Evolutionary conservation across 495 filamentous ascomycete genomes (phyloP), one percentile per base, ranked within the genome.

Genomic region (Tuber melanosporum): DNA sequence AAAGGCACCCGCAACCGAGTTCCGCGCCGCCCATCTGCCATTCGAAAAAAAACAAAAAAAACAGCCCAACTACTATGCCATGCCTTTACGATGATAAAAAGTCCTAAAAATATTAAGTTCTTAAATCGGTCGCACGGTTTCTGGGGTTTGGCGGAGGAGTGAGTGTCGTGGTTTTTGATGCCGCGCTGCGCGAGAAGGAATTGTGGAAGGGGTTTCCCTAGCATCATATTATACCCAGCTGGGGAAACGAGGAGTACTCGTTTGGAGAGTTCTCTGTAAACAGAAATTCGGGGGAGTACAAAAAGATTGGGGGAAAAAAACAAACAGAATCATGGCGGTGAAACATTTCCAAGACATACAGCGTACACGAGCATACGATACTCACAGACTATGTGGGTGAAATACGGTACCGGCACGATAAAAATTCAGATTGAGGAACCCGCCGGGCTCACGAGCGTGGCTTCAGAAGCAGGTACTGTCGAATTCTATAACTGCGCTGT

Each of bases 1-100:
- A 76, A 42, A n/a, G 57, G 46, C 78, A 80, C 78, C 78, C 66
- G 42, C 73, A 80, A 80, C 78, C 74, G 79, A 74, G 76, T 76
- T 69, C 73, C 72, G 70, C 70, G 73, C 77, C 44, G 74, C 70
- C 73, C 0, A 32, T 32, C 32, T 32, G 32, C 32, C 70, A 44
- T 70, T 75, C 78, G 32, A 32, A 32, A 32, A 32, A 32, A 32
- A 32, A 32, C 0, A 32, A 32, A 32, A 71, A 73, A 26, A 66
- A 14, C 57, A 32, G 57, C 26, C 26, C 10, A 62, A 32, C 32
- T 62, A 32, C n/a, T 10, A 62, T 12, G 14, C n/a, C 52, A 62
- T 3, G n/a, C 26, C 52, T 32, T 14, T 12, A 9, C n/a, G n/a
- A 62, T 12, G 52, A 66, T 72, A 57, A 70, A 70, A 78, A 73